Conservation (phyloP, 2,329 filamentous ascomycete species). For the Claviceps sorghi region DNA sequence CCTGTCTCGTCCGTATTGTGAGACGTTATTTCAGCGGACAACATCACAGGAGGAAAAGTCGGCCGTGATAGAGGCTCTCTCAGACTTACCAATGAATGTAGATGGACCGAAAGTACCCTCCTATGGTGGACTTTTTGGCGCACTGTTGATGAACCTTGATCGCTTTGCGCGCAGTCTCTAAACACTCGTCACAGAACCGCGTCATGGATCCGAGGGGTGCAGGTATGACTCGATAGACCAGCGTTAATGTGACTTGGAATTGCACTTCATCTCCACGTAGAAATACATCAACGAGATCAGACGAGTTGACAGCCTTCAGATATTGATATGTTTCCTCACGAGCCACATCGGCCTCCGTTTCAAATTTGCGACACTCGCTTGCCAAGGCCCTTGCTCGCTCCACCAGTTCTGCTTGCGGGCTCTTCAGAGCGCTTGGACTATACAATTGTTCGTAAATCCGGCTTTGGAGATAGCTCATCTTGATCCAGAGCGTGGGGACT, state of each 20-base stretch:
- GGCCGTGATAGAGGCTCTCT: background rate
- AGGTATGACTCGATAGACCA: slow-evolving; percentile 39
- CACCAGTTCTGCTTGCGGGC: slow-evolving; percentile 24
- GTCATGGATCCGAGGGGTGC: slow-evolving; percentile 25
- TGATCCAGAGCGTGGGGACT: slow-evolving; percentile 39
- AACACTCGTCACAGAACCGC: slow-evolving; percentile 33
- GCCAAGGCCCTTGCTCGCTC: slow-evolving; percentile 25
- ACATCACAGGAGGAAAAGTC: too few relatives aligned
- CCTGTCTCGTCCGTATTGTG: slow-evolving; percentile 14
- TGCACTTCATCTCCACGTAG: slow-evolving; percentile 33
- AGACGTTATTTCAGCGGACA: background rate
- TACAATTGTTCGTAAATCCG: slow-evolving; percentile 45
- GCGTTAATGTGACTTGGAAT: slow-evolving; percentile 31
- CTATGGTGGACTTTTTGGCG: slow-evolving; percentile 27
- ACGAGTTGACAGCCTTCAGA: slow-evolving; percentile 23
- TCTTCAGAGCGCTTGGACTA: slow-evolving; percentile 29
- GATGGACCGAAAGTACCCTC: slow-evolving; percentile 26
- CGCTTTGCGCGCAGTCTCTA: slow-evolving; percentile 34
- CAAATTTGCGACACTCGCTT: slow-evolving; percentile 22
- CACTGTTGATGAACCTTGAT: slow-evolving; percentile 30
- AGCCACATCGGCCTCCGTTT: slow-evolving; percentile 20
- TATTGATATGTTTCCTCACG: slow-evolving; percentile 22
- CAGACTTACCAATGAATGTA: slow-evolving; percentile 36
- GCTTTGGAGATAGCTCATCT: slow-evolving; percentile 40
- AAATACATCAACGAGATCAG: slow-evolving; percentile 28